Base-by-base conservation (phyloP, 2,329 filamentous ascomycete species). In the Scedosporium apiospermum region DNA sequence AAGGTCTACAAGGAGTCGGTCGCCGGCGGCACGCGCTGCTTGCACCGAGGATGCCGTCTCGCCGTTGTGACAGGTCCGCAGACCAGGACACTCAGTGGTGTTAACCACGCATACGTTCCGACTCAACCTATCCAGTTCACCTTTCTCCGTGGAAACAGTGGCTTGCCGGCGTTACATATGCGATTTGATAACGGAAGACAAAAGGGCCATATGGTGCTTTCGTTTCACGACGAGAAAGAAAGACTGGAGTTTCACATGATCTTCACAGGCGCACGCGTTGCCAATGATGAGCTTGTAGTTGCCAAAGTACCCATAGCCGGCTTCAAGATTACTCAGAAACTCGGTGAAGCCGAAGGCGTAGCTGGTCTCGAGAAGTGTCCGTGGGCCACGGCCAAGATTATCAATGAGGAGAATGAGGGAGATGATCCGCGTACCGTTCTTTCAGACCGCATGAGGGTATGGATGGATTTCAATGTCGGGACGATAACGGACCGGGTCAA, bases 401-500 rank as follows among this genome's bases (percentile, higher is more conserved):
- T 96, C 71, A 95, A 95, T 67, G 80, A 87, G 44, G 84, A 88
- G 67, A 82, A 84, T 60, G 82, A 85, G 18, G 77, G 82, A 46
- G 85, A 86, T 41, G 77, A 80, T 41, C 79, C 85, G 1, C 82
- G 84, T 2, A 91, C 89, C 0, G 86, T 96, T 30, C 80, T 93
- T 61, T 90, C 91, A 0, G 88, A 95, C 69, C 84, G 83, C 67
- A 76, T 96, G 65, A 85, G 91, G 30, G 80, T 96, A 18, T 82
- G 96, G 61, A 80, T 90, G 38, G 87, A 91, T 63, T 90, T 89
- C 66, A 84, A 88, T 65, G 86, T 88, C 67, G 90, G 91, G 58
- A 90, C 87, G 51, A 78, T 96, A 16, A 91, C 90, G 1, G 93
- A 97, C 74, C 85, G 92, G 44, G 80, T 96, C 70, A 96, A 96